Base-by-base conservation (phyloP, 2,329 filamentous ascomycete genomes). In the Nemania sp. region DNA sequence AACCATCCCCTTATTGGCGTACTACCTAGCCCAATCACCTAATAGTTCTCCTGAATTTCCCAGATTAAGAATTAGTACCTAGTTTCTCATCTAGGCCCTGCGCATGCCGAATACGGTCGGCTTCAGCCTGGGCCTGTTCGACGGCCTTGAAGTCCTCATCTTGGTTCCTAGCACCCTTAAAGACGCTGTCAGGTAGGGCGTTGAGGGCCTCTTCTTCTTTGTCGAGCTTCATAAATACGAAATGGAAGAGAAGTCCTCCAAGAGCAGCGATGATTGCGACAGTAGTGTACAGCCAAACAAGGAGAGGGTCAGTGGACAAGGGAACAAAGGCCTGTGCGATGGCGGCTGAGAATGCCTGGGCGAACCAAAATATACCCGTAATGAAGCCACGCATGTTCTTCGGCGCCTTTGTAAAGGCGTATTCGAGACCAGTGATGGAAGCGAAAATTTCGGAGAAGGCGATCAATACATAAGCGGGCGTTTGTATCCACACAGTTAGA, bases 331-430 rank as follows among this genome's bases (percentile, higher is more conserved):
- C 86, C 72, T 90, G 87, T 2, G 86, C 88, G 24, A 93, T 79
- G 35, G 86, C 86, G 1, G 87, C 84, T 2, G 87, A 87, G 52
- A 88, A 82, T 2, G 88, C 88, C 53, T 82, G 87, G 45, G 87
- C 90, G 69, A 90, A 82, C 64, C 89, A 82, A 73, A 87, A 90
- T n/a, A 90, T 75, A 13, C 84, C 84, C 76, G 84, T 85, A 32
- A 88, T 82, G 82, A 88, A 88, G 0, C 86, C 88, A 77, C 89
- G 87, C 89, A 93, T 92, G 76, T 84, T 88, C 49, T 86, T 85
- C 1, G 90, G 90, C 0, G 91, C 90, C 79, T 93, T 92, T 74
- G 89, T 92, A 79, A 89, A 93, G 20, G 90, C 90, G 72, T 93
- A 92, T 77, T 93, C 91, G 11, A 92, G 85, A 68, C 88, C 88